phyloP scores from a whole-genome alignment of 257 asterid genomes.

The Solanum medicagineum region DNA sequence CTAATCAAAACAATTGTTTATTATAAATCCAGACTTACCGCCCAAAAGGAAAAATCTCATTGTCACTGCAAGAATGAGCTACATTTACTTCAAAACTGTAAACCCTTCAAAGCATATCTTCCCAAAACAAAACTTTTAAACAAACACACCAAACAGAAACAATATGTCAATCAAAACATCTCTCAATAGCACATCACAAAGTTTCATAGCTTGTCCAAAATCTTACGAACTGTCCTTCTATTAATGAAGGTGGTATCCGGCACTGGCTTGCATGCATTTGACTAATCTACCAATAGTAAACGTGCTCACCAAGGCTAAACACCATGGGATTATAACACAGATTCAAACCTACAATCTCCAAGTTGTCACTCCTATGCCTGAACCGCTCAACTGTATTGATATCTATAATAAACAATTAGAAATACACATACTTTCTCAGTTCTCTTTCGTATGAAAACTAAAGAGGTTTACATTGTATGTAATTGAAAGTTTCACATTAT shows the following conservation, averaged over 20 bases:
- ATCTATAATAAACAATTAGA: background rate
- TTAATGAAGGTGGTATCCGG: background rate
- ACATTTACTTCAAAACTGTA: background rate
- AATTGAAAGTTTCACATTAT: constrained; percentile 77
- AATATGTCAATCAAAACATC: background rate
- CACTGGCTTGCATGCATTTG: background rate
- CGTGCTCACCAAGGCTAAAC: background rate
- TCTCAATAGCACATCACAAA: background rate
- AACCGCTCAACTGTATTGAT: background rate
- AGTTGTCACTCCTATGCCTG: background rate
- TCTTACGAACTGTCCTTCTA: background rate
- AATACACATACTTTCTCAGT: background rate
- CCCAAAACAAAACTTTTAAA: background rate
- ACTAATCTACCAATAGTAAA: background rate
- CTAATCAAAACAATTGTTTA: background rate
- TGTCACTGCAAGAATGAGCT: background rate
- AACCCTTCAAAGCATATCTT: background rate
- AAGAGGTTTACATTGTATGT: constrained; percentile 36
- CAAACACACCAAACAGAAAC: background rate
- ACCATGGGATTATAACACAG: background rate
- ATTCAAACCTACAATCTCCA: background rate
- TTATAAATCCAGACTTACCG: constrained; percentile 1
- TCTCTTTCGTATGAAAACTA: background rate
- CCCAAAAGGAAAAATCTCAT: constrained; percentile 47
- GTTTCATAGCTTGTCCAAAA: background rate